Evolutionary conservation across 352 stramenopile genomes (phyloP), one percentile per base, ranked within the genome.

Genomic region (Globisporangium apiculatum): DNA sequence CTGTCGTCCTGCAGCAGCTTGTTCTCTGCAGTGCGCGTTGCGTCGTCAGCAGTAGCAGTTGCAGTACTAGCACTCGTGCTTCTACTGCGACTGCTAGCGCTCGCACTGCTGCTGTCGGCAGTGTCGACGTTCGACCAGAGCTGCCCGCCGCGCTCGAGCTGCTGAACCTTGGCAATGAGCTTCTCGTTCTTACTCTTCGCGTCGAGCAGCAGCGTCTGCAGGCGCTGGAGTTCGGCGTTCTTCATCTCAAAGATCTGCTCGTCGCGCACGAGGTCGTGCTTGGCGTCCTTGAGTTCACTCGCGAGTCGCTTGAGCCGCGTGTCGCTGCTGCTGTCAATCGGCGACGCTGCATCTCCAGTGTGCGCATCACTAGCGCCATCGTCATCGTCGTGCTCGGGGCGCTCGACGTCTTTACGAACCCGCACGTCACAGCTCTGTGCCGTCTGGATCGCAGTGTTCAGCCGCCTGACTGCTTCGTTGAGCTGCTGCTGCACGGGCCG

Each of bases 171-270:
- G 36, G 82, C 49, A 7, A 89, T 75, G 3, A 91, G 68, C 14
- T 83, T 84, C 5, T 90, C 77, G n/a, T 91, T 86, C 58, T 88
- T 87, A 5, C 64, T 58, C 38, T 94, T 90, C 24, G 81, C 79
- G 37, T 88, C 72, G 2, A 70, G 57, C 8, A 91, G 49, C 11
- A 85, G 68, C 0, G 61, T 60, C 47, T 94, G 84, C 3, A 91
- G 51, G 31, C 67, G 63, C 42, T 91, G 69, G 38, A 94, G 86
- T 42, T 94, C 82, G 1, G 62, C 45, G 52, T 89, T 91, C 45
- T 94, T 92, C 73, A 89, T 86, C 55, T 91, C 79, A 53, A 94
- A 94, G 54, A 94, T 91, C 60, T 94, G 75, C 36, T 91, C 81
- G 49, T 94, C 81, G 50, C 79, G 76, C 1, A 69, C 68, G 48